Evolutionary conservation across 1,139 yeast species (phyloP), one percentile per base, ranked within the genome.

Genomic region (Groenewaldozyma auringiensis): DNA sequence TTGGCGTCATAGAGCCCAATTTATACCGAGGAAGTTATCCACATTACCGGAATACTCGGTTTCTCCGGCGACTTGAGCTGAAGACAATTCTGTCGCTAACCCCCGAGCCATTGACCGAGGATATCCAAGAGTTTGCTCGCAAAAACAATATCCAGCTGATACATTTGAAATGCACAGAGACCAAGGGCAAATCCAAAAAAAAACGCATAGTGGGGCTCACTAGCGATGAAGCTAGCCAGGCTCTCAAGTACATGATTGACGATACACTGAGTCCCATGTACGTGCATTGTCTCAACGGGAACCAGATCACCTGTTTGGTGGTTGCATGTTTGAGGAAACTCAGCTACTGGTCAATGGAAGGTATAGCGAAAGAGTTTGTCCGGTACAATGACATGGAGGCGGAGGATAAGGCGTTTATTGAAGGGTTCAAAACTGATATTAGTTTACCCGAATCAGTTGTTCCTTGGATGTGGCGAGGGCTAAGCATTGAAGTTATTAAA

Each of bases 11-110:
- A 1, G 85, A 83, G 56, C 78, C 84, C 1, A 71, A 75, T 45
- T 68, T 89, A 3, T 84, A 80, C 58, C 69, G 97, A 42, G 97
- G 97, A 0, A 83, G 94, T 1, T 85, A 84, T 57, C 97, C 97
- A 1, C 74, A 94, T 46, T 78, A 78, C 43, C 75, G 81, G 48
- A 88, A 87, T 60, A 72, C 76, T 49, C 73, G 80, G n/a, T 92
- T 83, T 59, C 68, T 92, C n/a, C 69, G 74, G 53, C 72, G 87
- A 29, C 70, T 88, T 33, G 68, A 75, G 37, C 70, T 92, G 46
- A 79, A 74, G 58, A 83, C 92, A 8, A 81, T 92, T 43, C 70
- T 92, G 9, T 82, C 95, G 2, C 63, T 92, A 47, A 83, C 94
- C 0, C 95, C 96, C 2, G 75, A 76, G 20, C 84, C 92, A 2